phyloP scores from a whole-genome alignment of 768 basidiomycete genomes.

The Kwoniella dejecticola region DNA sequence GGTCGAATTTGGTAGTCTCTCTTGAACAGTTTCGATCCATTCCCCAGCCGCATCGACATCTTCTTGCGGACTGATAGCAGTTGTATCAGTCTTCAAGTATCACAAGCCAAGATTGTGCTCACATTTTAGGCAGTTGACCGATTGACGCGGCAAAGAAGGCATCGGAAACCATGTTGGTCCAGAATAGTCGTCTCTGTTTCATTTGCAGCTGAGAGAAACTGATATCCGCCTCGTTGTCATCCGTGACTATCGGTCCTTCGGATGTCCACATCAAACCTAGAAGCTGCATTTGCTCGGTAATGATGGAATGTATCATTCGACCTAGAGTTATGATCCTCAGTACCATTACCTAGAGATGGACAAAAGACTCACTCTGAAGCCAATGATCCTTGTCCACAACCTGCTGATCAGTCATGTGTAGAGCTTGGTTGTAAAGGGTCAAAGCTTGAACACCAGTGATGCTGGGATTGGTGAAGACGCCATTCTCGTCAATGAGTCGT shows the following conservation, averaged over 20 bases:
- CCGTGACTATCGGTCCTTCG: constrained; percentile 18
- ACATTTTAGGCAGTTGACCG: constrained; percentile 34
- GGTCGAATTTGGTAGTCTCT: constrained; percentile 21
- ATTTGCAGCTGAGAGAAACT: constrained; percentile 22
- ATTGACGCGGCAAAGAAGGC: constrained; percentile 29
- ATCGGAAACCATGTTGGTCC: constrained; percentile 29
- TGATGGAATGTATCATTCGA: constrained; percentile 27
- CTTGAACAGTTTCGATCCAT: constrained; percentile 27
- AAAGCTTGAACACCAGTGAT: constrained; percentile 38
- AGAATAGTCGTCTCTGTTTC: constrained; percentile 39
- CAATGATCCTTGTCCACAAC: constrained; percentile 20
- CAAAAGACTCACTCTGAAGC: constrained; percentile 26
- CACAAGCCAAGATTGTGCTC: neutral
- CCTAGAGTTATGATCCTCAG: constrained; percentile 17
- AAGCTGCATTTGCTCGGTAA: constrained; percentile 37
- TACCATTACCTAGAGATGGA: no score
- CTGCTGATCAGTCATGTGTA: constrained; percentile 27
- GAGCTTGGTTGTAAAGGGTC: constrained; percentile 27
- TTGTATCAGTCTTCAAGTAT: neutral
- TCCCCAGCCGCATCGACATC: constrained; percentile 27
- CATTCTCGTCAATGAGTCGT: constrained; percentile 28
- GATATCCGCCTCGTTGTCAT: constrained; percentile 20
- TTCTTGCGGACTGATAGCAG: constrained; percentile 16
- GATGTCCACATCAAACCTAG: constrained; percentile 36
- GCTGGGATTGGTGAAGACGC: constrained; percentile 24